These are phyloP conservation scores for Aspergillus brunneoviolaceus DNA, from an alignment of 2,329 filamentous ascomycete species.

Conservation along the genomic window DNA sequence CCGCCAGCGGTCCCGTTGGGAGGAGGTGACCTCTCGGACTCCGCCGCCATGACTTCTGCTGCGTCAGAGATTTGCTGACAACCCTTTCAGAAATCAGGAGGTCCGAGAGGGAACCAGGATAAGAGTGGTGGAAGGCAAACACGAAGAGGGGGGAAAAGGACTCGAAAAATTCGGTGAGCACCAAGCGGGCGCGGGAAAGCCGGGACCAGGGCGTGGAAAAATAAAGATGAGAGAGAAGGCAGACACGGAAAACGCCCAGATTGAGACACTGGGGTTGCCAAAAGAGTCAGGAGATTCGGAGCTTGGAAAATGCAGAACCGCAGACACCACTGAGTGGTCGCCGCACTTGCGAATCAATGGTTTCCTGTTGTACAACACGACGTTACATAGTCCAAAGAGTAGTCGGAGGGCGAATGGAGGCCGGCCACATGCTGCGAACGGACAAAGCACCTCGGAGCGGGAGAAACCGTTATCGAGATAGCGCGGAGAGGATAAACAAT, in stretches of 20 bases:
- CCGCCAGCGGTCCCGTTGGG: conserved; percentile 32
- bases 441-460: conserved; percentile 11
- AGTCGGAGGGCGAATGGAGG: conserved; percentile 33
- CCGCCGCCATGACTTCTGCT: conserved; percentile 35
- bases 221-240: conserved; percentile 3
- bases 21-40: conserved; percentile 39
- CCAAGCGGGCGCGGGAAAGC: conserved; percentile 13
- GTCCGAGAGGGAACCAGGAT: conserved; percentile 34
- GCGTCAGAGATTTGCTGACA: conserved; percentile 29
- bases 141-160: conserved; percentile 10
- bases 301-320: conserved; percentile 11
- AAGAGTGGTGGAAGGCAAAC: conserved; percentile 8
- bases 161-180: conserved; percentile 14
- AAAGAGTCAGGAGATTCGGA: conserved; percentile 19
- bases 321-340: conserved; percentile 16
- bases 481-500: background rate
- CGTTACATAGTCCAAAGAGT: conserved; percentile 35
- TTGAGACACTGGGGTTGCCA: background rate
- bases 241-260: conserved; percentile 13
- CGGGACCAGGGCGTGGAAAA: conserved; percentile 9
- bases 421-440: conserved; percentile 36
- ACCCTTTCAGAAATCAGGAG: conserved; percentile 35
- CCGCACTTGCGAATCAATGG: conserved; percentile 14
- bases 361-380: conserved; percentile 31
- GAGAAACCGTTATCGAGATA: background rate